These are phyloP conservation scores for Erythrophleum fordii DNA, from an alignment of 306 rosid species.

Conservation along the genomic window DNA sequence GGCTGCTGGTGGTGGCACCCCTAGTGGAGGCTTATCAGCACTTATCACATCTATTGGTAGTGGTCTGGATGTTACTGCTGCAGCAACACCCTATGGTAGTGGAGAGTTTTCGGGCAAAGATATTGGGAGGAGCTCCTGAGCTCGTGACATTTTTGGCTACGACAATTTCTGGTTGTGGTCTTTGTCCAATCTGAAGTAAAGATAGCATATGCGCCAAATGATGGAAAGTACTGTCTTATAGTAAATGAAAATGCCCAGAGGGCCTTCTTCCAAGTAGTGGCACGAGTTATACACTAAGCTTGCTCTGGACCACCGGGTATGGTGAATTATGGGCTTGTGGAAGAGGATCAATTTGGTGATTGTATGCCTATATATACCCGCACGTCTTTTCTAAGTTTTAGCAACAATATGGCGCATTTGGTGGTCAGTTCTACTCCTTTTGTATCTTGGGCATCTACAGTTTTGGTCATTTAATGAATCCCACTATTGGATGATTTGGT, in stretches of 20 bases:
- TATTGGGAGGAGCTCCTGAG: conserved; percentile 62
- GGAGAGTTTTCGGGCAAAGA: conserved; percentile 72
- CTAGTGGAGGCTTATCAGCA: conserved; percentile 68
- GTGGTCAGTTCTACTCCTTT: not conserved
- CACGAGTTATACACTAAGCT: conserved; percentile 22
- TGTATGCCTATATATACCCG: conserved; percentile 1
- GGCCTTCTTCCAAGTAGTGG: conserved; percentile 30
- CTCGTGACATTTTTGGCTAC: conserved; percentile 41
- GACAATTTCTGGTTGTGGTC: conserved; percentile 15
- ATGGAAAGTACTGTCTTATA: not conserved
- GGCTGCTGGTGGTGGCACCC: conserved; percentile 79
- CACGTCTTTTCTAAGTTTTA: not conserved
- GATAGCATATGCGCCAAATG: not conserved
- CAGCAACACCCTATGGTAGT: conserved; percentile 63
- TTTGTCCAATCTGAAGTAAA: conserved; percentile 35
- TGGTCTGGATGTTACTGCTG: conserved; percentile 65
- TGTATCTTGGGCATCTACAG: conserved; percentile 20
- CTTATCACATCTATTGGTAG: conserved; percentile 76
- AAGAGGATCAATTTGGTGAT: not conserved
- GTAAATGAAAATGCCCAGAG: conserved; percentile 17
- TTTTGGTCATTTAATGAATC: conserved; percentile 13
- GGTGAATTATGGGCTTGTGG: conserved; percentile 14
- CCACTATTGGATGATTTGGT: conserved; percentile 2
- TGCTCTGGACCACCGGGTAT: conserved; percentile 23
- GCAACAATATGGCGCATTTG: conserved; percentile 27